phyloP scores from a whole-genome alignment of 257 asterid species.

The Jaltomata sinuosa region DNA sequence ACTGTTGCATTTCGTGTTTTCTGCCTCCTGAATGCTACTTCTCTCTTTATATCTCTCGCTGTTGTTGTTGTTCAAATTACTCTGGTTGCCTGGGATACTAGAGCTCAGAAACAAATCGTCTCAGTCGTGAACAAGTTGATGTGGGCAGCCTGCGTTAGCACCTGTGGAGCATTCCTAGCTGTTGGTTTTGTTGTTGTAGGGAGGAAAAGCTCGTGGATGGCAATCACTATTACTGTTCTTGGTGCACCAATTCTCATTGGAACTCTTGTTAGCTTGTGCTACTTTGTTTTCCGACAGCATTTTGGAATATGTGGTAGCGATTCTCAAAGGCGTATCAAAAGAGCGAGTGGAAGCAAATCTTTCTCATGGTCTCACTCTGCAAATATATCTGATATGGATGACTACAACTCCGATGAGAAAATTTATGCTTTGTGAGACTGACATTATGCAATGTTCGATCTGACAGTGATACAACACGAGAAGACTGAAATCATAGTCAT shows the following conservation, averaged over 20 bases:
- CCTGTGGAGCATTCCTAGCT: conserved; percentile 86
- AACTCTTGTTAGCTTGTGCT: conserved; percentile 74
- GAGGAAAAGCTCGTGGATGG: conserved; percentile 67
- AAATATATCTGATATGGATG: conserved; percentile 67
- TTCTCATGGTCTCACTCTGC: conserved; percentile 88
- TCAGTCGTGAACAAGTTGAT: conserved; percentile 86
- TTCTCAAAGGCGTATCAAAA: conserved; percentile 75
- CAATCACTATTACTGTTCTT: conserved; percentile 52
- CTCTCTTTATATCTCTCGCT: conserved; percentile 85
- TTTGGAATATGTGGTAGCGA: conserved; percentile 63
- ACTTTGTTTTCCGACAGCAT: conserved; percentile 88
- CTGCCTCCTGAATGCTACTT: conserved; percentile 71
- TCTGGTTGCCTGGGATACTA: conserved; percentile 84
- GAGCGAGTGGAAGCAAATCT: conserved; percentile 85
- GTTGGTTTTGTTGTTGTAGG: conserved; percentile 86
- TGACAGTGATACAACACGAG: too few relatives aligned
- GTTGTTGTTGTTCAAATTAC: conserved; percentile 96
- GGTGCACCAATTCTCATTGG: conserved; percentile 85
- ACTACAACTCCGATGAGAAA: conserved; percentile 79
- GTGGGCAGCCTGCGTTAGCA: conserved; percentile 97
- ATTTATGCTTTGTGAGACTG: conserved; percentile 64
- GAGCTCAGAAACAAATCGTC: conserved; percentile 75
- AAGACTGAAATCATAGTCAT: too few relatives aligned
- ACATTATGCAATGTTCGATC: background rate
- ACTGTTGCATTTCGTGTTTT: conserved; percentile 60